Base-by-base conservation (phyloP, 352 stramenopile species). In the Phytophthora macrochlamydospora region DNA sequence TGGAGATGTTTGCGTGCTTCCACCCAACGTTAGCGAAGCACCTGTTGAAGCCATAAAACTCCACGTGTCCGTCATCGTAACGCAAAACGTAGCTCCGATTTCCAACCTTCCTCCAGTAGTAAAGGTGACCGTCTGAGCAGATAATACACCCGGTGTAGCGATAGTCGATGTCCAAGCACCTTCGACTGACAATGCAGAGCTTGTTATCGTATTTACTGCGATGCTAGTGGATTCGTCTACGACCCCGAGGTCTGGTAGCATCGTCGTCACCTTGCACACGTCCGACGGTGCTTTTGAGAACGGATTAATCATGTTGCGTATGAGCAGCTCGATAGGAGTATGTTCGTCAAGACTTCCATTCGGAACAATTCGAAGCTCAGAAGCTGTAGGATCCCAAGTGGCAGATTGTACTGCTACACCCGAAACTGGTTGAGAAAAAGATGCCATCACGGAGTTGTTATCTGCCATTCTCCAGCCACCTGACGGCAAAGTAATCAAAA, bases 261-360 rank as follows among this genome's bases (percentile, higher is more conserved):
- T 69, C 8, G 73, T 90, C 9, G 37, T 67, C 9, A 92, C 54
- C 12, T 28, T 60, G 18, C 84, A 68, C 1, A 29, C 46, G 2
- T 14, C n/a, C 7, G 59, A 50, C 2, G 30, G 1, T 24, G 77
- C 62, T 13, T 66, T 65, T 4, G 67, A 62, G 49, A 76, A 92
- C 11, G 81, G 83, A 56, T 85, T 92, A 13, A 85, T 70, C 60
- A 92, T 77, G 33, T 78, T 70, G 4, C 81, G 53, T 3, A 90
- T 53, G 2, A 84, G 28, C 1, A 92, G 24, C 30, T 83, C 66
- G 12, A 90, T 59, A 2, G 49, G 7, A 5, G 71, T 69, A 3
- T 49, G 69, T 67, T 87, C 75, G 9, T 6, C 53, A 12, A 92
- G 50, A 59, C 75, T 62, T 2, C 83, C 83, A 11, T 29, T 32